Conservation (phyloP, 1,139 yeast genomes). For the Saccharomyces hybrid region DNA sequence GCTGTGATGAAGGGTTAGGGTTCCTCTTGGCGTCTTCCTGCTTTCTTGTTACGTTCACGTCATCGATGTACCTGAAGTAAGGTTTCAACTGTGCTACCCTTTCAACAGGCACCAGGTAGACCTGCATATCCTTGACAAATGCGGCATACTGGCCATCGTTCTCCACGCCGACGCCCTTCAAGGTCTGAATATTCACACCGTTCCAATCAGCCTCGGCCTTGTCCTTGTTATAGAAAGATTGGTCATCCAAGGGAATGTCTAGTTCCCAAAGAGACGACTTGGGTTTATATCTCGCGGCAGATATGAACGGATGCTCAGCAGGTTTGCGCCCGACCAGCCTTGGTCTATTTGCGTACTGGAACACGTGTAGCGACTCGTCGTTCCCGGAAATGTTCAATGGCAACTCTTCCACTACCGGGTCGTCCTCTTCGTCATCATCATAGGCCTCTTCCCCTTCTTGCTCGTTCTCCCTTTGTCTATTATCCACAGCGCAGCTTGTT, state of each 20-base stretch:
- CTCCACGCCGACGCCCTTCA: conserved; percentile 59
- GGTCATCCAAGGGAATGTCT: conserved; percentile 57
- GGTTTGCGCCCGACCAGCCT: conserved; percentile 40
- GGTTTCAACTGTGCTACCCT: conserved; percentile 77
- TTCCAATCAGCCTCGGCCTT: conserved; percentile 44
- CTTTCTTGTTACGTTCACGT: conserved; percentile 33
- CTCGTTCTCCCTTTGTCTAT: conserved; percentile 3
- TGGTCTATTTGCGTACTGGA: conserved; percentile 74
- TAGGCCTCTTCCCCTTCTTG: conserved; percentile 3
- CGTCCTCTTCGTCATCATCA: conserved; percentile 42
- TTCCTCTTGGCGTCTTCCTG: conserved; percentile 35
- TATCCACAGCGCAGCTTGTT: conserved; percentile 5
- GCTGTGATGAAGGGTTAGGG: conserved; percentile 40
- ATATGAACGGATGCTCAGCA: conserved; percentile 37
- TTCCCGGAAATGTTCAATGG: conserved; percentile 49
- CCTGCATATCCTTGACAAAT: conserved; percentile 39
- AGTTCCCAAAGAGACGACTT: conserved; percentile 56
- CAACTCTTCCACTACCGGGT: conserved; percentile 69
- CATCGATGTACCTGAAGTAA: conserved; percentile 68
- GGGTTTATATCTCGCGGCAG: conserved; percentile 53
- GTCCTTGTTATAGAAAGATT: conserved; percentile 58
- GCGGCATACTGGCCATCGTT: conserved; percentile 55
- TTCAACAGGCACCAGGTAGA: conserved; percentile 60
- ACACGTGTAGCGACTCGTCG: conserved; percentile 34
- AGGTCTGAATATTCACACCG: conserved; percentile 60